Conservation (phyloP, 2,329 filamentous ascomycete genomes). For the Colletotrichum liriopes region DNA sequence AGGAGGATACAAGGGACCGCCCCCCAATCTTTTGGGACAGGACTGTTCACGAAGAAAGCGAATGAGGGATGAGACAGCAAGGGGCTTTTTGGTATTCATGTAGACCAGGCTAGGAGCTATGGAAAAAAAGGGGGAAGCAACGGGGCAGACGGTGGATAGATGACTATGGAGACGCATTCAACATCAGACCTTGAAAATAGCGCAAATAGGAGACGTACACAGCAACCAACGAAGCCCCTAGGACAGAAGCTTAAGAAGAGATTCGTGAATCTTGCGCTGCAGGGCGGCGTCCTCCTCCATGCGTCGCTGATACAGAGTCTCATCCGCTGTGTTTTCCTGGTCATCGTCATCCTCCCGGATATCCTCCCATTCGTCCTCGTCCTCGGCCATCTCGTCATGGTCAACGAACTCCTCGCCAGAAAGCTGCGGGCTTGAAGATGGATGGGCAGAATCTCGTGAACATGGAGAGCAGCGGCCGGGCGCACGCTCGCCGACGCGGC, state of each 20-base stretch:
- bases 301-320: not conserved
- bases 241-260: not conserved
- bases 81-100: not conserved
- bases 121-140: not conserved
- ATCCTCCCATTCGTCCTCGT: slow-evolving; percentile 10
- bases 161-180: slow-evolving; percentile 1
- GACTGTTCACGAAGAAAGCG: not conserved
- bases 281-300: not conserved
- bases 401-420: not conserved
- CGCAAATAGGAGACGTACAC: not conserved
- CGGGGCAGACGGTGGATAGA: not conserved
- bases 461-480: not conserved
- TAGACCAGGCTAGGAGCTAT: not conserved
- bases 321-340: not conserved
- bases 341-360: not conserved
- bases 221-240: not conserved
- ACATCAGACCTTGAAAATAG: not conserved
- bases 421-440: not conserved
- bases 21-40: not conserved
- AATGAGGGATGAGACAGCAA: not conserved
- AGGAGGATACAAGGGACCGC: not conserved
- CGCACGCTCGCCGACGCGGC: slow-evolving; percentile 6
- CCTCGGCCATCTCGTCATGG: not conserved
- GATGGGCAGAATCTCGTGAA: not conserved
- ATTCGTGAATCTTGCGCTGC: slow-evolving; percentile 8